These are phyloP conservation scores for Sodiomyces alkalinus DNA, from an alignment of 2,329 filamentous ascomycete species.

Conservation along the genomic window DNA sequence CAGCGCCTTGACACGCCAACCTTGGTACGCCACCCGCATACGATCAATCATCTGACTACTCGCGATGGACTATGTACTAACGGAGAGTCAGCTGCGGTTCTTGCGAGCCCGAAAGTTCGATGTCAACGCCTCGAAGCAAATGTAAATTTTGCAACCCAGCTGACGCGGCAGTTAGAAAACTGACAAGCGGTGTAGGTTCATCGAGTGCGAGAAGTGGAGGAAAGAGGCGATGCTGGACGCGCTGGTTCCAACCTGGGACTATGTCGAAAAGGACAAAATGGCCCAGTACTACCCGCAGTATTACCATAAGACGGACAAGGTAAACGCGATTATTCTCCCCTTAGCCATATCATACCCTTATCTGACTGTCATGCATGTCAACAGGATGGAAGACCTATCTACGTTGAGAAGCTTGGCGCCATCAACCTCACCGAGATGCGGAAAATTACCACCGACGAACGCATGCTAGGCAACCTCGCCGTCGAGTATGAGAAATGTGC, in stretches of 20 bases:
- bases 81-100: constrained; percentile 55
- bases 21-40: too few species aligned
- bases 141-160: constrained; percentile 39
- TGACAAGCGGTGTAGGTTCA: constrained; percentile 52
- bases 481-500: constrained; percentile 95
- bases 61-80: constrained; percentile 4
- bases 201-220: constrained; percentile 83
- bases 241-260: constrained; percentile 67
- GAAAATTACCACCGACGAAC: constrained; percentile 82
- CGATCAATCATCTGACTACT: too few species aligned
- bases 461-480: constrained; percentile 93
- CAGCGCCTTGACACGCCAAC: constrained; percentile 86
- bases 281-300: constrained; percentile 94
- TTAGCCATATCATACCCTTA: too few species aligned
- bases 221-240: constrained; percentile 74
- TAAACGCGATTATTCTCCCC: too few species aligned
- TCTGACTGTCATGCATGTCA: constrained; percentile 2
- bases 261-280: constrained; percentile 69
- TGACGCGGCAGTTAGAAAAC: not conserved
- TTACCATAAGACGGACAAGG: constrained; percentile 94
- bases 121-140: constrained; percentile 66
- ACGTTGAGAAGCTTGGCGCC: constrained; percentile 91
- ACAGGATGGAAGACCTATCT: constrained; percentile 88
- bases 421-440: constrained; percentile 83
- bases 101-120: constrained; percentile 92